Evolutionary conservation across 257 asterid species (phyloP).

Genomic region (Lavandula angustifolia): DNA sequence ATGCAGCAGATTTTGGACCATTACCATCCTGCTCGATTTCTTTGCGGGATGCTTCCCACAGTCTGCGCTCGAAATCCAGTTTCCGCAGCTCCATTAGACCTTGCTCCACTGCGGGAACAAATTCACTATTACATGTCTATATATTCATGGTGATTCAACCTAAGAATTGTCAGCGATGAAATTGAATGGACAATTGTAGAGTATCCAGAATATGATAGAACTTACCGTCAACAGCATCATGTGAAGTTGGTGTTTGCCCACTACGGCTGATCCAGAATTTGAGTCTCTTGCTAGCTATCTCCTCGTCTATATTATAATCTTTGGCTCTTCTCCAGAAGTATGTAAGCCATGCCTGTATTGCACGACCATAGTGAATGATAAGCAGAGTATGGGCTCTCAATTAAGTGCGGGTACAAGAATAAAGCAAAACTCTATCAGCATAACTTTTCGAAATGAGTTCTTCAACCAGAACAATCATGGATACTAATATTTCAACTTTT

Average conservation of each 20-base stretch:
- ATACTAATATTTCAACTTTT: neutral
- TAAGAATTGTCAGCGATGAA: too few relatives aligned
- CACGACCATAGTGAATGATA: slow-evolving; percentile 7
- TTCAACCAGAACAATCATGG: neutral
- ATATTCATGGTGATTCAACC: neutral
- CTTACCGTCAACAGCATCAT: slow-evolving; percentile 84
- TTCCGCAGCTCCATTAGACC: slow-evolving; percentile 81
- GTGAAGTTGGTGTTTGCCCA: slow-evolving; percentile 82
- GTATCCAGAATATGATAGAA: slow-evolving; percentile 17
- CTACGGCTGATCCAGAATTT: slow-evolving; percentile 89
- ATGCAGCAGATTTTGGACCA: slow-evolving; percentile 39
- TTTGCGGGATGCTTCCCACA: slow-evolving; percentile 94
- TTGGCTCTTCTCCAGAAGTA: slow-evolving; percentile 94
- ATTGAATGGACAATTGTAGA: neutral
- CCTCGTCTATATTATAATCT: slow-evolving; percentile 79
- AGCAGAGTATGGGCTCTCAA: neutral
- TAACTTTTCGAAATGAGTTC: neutral
- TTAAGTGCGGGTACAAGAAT: neutral
- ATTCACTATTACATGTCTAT: slow-evolving; percentile 4
- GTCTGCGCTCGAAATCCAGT: slow-evolving; percentile 74
- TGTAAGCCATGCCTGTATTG: slow-evolving; percentile 88
- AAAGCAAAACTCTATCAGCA: neutral
- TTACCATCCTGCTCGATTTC: slow-evolving; percentile 60
- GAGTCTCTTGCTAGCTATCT: slow-evolving; percentile 66
- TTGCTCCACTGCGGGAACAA: slow-evolving; percentile 65